Evolutionary conservation across 2,329 filamentous ascomycete genomes (phyloP), one percentile per base, ranked within the genome.

Genomic region (Xenoacremonium recifei): DNA sequence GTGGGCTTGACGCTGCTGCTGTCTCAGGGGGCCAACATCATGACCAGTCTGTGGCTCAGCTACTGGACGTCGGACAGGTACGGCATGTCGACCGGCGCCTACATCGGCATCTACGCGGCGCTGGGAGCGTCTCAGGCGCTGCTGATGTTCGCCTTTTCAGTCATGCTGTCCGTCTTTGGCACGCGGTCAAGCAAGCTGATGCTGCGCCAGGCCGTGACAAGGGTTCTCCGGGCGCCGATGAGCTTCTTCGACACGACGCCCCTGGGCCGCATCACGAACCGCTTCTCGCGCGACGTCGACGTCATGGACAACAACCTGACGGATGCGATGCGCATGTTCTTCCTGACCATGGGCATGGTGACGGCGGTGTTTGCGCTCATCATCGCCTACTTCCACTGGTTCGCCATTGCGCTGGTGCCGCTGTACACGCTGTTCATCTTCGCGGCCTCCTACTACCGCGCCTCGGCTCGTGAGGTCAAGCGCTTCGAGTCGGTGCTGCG

Each of bases 241-340:
- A 86, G 87, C 4, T 97, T 97, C 70, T 97, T 97, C 68, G 93
- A 99, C 58, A 97, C 93, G 0, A 97, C 93, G 1, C 93, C 93
- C 0, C 77, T 97, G 1, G 93, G 93, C 16, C 85, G 92, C 27
- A 96, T 97, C 63, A 96, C 90, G 17, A 97, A 97, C 64, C 87
- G 93, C 13, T 97, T 97, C 68, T 95, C 89, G 21, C 86, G 92
- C 54, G 93, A 99, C 59, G 87, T 97, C 30, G 89, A 96, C 59
- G 89, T 93, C 42, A 95, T 97, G 89, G 93, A 97, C 68, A 96
- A 96, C 64, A 89, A 84, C 44, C 70, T 96, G 32, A 86, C 86
- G 0, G 92, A 96, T 57, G 85, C 89, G 4, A 89, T 96, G 67
- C 82, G 92, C 51, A 95, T 96, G 83, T 96, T 92, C 70, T 85